Percentiles rank a stretch among this genome's conserved stretches.
Evolutionary conservation across 2,329 filamentous ascomycete species (phyloP).

Genomic region (Penicillium sp.): DNA sequence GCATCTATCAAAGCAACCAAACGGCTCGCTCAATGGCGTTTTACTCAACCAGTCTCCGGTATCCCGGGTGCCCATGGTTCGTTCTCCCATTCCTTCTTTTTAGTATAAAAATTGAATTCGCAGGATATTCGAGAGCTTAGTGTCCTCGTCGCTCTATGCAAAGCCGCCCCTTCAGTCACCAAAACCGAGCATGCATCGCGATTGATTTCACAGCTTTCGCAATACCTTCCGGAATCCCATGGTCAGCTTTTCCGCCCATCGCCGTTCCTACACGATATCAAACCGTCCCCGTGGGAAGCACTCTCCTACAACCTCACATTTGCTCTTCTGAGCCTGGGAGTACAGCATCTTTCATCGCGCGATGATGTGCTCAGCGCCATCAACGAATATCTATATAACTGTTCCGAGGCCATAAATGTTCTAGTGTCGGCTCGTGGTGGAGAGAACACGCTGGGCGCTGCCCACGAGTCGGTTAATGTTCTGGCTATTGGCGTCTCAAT

Average conservation of each 20-base stretch:
- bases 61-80: conserved; percentile 47
- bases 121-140: conserved; percentile 90
- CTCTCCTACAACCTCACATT: conserved; percentile 78
- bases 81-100: conserved; percentile 13
- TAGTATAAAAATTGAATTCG: conserved; percentile 25
- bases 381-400: conserved; percentile 73
- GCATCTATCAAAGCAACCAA: conserved; percentile 27
- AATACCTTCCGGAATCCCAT: conserved; percentile 85
- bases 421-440: conserved; percentile 60
- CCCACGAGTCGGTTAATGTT: conserved; percentile 68
- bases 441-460: conserved; percentile 38
- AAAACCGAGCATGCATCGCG: conserved; percentile 74
- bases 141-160: conserved; percentile 87
- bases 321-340: conserved; percentile 80
- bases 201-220: conserved; percentile 77
- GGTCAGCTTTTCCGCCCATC: conserved; percentile 77
- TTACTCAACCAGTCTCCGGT: conserved; percentile 42
- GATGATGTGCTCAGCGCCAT: conserved; percentile 69
- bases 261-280: conserved; percentile 79
- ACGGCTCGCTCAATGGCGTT: conserved; percentile 43
- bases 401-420: conserved; percentile 65
- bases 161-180: conserved; percentile 78
- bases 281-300: conserved; percentile 86
- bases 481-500: conserved; percentile 82
- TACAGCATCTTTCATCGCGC: conserved; percentile 71